Conservation (phyloP, 768 basidiomycete species). For the Plicaturopsis crispa region DNA sequence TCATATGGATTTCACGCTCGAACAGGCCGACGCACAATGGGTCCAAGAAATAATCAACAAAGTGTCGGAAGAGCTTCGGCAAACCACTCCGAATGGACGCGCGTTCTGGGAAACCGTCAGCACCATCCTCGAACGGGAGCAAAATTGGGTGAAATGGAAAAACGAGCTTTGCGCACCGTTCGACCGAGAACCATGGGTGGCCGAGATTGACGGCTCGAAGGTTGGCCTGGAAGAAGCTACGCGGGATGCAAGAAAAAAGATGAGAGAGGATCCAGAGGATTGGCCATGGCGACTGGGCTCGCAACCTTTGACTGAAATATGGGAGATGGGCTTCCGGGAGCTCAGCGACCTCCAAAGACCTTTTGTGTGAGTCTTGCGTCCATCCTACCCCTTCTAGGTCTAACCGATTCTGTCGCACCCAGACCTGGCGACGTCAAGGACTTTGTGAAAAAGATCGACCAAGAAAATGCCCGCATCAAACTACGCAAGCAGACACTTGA, state of each 20-base stretch:
- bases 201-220: slow-evolving; percentile 38
- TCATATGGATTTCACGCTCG: slow-evolving; percentile 78
- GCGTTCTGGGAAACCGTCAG: slow-evolving; percentile 68
- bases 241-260: slow-evolving; percentile 36
- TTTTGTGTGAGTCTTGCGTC: slow-evolving; percentile 45
- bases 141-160: slow-evolving; percentile 90
- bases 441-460: slow-evolving; percentile 64
- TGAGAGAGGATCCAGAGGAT: slow-evolving; percentile 49
- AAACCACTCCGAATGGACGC: slow-evolving; percentile 73
- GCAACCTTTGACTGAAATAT: slow-evolving; percentile 69
- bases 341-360: slow-evolving; percentile 55
- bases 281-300: slow-evolving; percentile 66
- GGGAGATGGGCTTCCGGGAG: slow-evolving; percentile 74
- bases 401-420: slow-evolving; percentile 4
- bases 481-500: slow-evolving; percentile 34
- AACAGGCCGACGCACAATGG: slow-evolving; percentile 64
- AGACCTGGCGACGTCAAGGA: slow-evolving; percentile 72
- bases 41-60: slow-evolving; percentile 62
- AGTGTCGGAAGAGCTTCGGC: slow-evolving; percentile 46
- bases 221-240: slow-evolving; percentile 61
- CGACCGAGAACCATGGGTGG: slow-evolving; percentile 61
- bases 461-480: slow-evolving; percentile 57
- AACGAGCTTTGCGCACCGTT: slow-evolving; percentile 75
- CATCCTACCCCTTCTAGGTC: neutral
- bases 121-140: slow-evolving; percentile 72